Percentiles rank a stretch among this genome's conserved stretches.
Conservation (phyloP, 257 asterid species). For the Nicotiana tabacum region DNA sequence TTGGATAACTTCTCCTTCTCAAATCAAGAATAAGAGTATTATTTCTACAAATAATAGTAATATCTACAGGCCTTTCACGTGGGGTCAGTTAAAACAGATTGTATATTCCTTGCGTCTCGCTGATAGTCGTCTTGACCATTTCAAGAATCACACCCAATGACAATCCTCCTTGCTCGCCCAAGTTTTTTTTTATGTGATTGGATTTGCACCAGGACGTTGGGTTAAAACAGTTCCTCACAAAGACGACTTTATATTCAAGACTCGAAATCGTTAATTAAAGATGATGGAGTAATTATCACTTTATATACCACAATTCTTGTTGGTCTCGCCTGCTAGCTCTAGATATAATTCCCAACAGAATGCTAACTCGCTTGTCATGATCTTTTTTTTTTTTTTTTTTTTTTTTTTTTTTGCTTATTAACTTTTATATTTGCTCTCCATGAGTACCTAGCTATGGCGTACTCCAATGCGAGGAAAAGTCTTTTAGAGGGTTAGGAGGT, state of each 20-base stretch:
- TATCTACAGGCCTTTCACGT: slow-evolving; percentile 51
- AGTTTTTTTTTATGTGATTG: too few species aligned
- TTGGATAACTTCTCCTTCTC: slow-evolving; percentile 33
- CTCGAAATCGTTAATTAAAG: too few species aligned
- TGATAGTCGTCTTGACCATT: slow-evolving; percentile 52
- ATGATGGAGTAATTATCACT: too few species aligned
- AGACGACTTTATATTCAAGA: too few species aligned
- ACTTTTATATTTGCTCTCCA: neutral
- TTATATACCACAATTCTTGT: too few species aligned
- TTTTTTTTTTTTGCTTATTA: neutral
- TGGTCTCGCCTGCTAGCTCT: too few species aligned
- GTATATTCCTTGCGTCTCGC: slow-evolving; percentile 46
- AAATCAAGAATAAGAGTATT: slow-evolving; percentile 19
- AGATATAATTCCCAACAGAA: too few species aligned
- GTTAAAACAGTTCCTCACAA: too few species aligned
- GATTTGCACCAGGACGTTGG: too few species aligned
- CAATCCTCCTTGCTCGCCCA: too few species aligned
- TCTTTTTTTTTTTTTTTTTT: too few species aligned
- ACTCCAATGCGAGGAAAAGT: neutral
- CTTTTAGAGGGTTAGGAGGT: neutral
- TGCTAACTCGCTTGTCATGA: too few species aligned
- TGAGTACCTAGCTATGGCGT: neutral
- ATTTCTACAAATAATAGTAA: neutral
- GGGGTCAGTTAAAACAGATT: slow-evolving; percentile 59
- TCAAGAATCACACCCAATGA: slow-evolving; percentile 17